Base-by-base conservation (phyloP, 2,329 filamentous ascomycete genomes). In the Epichloe bromicola region DNA sequence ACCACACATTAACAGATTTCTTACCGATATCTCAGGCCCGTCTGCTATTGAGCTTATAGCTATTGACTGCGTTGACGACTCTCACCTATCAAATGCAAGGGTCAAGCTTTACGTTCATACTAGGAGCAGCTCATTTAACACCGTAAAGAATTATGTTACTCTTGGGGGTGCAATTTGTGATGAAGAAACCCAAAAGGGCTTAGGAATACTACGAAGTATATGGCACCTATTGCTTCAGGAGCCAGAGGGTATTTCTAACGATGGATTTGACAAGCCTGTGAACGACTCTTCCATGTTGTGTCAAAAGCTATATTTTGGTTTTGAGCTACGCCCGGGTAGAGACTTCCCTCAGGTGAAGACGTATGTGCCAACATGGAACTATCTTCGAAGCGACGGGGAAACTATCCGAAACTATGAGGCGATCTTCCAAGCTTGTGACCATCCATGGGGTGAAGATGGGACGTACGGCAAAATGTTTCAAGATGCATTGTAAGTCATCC, bases 201-300 rank as follows among this genome's bases (percentile, higher is more conserved):
- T 56, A 37, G 20, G 37, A 19, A 37, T 46, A 7, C 36, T 56
- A 11, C 49, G 8, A 4, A 40, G 42, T 8, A 51, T 56, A 33
- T 56, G 54, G 54, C 53, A 54, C 20, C 53, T 56, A 6, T n/a
- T 56, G 14, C 49, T 53, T 12, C 54, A 56, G 43, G 46, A 53
- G 40, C 54, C 53, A 3, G 51, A 56, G 17, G 53, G 47, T 37
- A 19, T 50, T 33, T 14, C 38, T 14, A 45, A 52, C 17, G 53
- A 56, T 15, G 41, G 50, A 11, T 53, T 39, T 17, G 53, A 54
- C 10, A 54, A 51, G 47, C 51, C 51, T 15, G 12, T 53, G 5
- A 52, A 38, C 20, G 51, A 50, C 11, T 36, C 38, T 26, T 48
- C 40, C 19, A 46, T 52, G n/a, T 19, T 50, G 1, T 48, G 38